phyloP scores from a whole-genome alignment of 2,329 filamentous ascomycete genomes.

The Paraphaeosphaeria minitans region DNA sequence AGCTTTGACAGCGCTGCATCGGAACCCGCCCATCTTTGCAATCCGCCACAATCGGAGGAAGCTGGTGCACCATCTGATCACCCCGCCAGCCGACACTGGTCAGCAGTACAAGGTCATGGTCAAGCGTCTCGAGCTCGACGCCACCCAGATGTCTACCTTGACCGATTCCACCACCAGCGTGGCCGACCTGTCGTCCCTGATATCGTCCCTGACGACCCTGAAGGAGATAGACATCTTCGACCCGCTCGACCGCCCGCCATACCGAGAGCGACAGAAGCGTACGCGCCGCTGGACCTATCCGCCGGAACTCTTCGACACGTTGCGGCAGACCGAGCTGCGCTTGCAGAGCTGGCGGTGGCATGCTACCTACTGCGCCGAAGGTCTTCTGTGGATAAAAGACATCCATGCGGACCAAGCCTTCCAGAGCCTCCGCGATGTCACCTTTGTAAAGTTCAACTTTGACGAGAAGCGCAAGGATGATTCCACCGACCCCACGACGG shows the following conservation, averaged over 20 bases:
- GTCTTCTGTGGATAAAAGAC: constrained; percentile 45
- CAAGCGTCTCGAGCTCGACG: constrained; percentile 71
- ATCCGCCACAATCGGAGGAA: constrained; percentile 52
- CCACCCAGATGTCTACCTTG: constrained; percentile 61
- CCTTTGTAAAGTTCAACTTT: constrained; percentile 42
- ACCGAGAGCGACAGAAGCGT: constrained; percentile 60
- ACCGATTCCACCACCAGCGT: constrained; percentile 59
- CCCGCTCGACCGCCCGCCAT: constrained; percentile 69
- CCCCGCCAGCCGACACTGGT: constrained; percentile 43
- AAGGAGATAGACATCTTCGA: constrained; percentile 74
- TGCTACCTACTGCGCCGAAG: constrained; percentile 50
- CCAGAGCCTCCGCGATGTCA: constrained; percentile 43
- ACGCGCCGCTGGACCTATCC: constrained; percentile 70
- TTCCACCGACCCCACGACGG: constrained; percentile 37
- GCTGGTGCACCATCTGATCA: constrained; percentile 61
- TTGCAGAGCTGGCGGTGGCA: constrained; percentile 64
- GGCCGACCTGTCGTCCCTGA: constrained; percentile 62
- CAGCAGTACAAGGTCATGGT: constrained; percentile 74
- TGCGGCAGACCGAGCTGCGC: constrained; percentile 57
- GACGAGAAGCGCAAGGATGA: constrained; percentile 24
- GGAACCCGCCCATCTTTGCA: constrained; percentile 67
- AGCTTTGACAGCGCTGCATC: constrained; percentile 74
- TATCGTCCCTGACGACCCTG: constrained; percentile 69
- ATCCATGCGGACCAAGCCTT: constrained; percentile 54
- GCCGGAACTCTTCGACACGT: constrained; percentile 65